These are phyloP conservation scores for Pseudoturritis turrita DNA, from an alignment of 345 rosid genomes.

Conservation along the genomic window DNA sequence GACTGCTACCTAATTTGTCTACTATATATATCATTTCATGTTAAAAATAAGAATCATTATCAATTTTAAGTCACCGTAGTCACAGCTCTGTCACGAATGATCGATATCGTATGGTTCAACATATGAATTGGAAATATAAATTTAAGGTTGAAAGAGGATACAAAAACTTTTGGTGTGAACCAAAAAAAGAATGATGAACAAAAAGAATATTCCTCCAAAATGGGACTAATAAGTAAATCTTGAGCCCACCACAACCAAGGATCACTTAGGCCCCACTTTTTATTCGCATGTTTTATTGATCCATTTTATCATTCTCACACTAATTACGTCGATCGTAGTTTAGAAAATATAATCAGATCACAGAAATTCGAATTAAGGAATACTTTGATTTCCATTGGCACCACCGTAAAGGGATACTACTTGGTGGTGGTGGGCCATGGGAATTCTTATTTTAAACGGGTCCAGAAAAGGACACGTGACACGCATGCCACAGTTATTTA, in stretches of 20 bases:
- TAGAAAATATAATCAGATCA: too few relatives aligned
- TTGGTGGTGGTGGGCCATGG: not conserved
- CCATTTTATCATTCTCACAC: not conserved
- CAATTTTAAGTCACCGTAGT: not conserved
- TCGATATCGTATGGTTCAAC: not conserved
- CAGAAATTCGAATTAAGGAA: too few relatives aligned
- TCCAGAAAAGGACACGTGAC: not conserved
- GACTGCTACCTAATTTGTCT: not conserved
- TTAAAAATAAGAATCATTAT: too few relatives aligned
- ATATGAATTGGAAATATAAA: not conserved
- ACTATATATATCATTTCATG: too few relatives aligned
- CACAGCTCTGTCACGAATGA: not conserved
- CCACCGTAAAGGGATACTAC: too few relatives aligned
- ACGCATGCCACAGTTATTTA: not conserved
- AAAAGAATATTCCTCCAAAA: not conserved
- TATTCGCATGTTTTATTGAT: not conserved
- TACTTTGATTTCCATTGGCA: too few relatives aligned
- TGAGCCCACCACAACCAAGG: not conserved
- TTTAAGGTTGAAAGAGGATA: not conserved
- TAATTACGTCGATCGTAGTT: too few relatives aligned
- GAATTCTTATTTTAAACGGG: not conserved
- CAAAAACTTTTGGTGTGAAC: too few relatives aligned
- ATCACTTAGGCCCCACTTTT: not conserved
- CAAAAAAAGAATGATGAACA: not conserved
- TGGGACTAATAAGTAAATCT: not conserved